These are phyloP conservation scores for Venturia carpophila DNA, from an alignment of 2,329 filamentous ascomycete genomes.

Conservation along the genomic window DNA sequence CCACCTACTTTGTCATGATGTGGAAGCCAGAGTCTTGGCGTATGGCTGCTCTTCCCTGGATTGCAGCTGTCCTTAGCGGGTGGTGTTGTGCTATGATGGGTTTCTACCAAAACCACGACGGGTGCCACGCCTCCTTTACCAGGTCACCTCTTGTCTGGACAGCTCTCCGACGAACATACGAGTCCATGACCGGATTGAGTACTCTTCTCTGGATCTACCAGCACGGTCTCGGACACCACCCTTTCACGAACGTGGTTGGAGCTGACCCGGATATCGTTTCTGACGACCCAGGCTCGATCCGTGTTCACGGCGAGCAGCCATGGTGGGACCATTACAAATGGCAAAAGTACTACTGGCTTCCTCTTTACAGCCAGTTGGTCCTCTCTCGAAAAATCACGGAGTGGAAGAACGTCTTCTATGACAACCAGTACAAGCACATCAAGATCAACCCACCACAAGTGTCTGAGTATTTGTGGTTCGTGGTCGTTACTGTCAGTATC, in stretches of 20 bases:
- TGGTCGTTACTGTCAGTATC: constrained; percentile 10
- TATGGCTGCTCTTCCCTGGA: constrained; percentile 7
- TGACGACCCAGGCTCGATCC: constrained; percentile 12
- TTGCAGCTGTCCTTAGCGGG: constrained; percentile 7
- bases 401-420: constrained; percentile 16
- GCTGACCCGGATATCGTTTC: constrained; percentile 17
- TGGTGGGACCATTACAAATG: constrained; percentile 16
- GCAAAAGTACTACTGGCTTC: constrained; percentile 18
- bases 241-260: constrained; percentile 16
- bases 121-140: constrained; percentile 14
- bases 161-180: constrained; percentile 12
- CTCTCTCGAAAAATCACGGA: constrained; percentile 16
- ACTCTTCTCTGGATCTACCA: constrained; percentile 17
- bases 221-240: constrained; percentile 16
- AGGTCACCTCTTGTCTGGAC: constrained; percentile 3
- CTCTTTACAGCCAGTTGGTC: constrained; percentile 16
- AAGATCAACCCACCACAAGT: constrained; percentile 15
- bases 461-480: constrained; percentile 11
- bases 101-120: constrained; percentile 14
- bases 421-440: constrained; percentile 17
- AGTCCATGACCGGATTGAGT: constrained; percentile 16
- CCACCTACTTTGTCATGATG: constrained; percentile 13
- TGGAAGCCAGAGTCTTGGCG: constrained; percentile 1
- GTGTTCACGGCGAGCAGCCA: constrained; percentile 16
- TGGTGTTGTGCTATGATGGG: constrained; percentile 17